Conservation (phyloP, 2,329 filamentous ascomycete genomes). For the Ophiostoma perfectum region DNA sequence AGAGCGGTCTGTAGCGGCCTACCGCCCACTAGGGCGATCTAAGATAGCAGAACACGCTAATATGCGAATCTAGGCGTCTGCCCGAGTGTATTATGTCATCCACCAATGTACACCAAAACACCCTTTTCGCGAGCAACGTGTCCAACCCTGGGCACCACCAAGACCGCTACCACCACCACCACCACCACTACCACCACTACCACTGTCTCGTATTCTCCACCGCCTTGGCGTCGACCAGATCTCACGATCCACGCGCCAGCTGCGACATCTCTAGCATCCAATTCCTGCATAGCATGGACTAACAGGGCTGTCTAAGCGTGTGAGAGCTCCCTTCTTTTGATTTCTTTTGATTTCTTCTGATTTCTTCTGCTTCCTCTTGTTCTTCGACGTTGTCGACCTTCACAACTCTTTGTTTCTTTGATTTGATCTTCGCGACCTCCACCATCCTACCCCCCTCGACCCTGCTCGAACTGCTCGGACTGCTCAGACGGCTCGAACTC, state of each 20-base stretch:
- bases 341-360: too few relatives aligned
- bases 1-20: background rate
- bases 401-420: background rate
- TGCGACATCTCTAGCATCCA: constrained; percentile 13
- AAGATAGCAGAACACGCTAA: too few relatives aligned
- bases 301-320: constrained; percentile 12
- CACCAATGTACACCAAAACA: background rate
- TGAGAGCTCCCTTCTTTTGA: background rate
- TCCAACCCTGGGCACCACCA: constrained; percentile 19
- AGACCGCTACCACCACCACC: background rate
- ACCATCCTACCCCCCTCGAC: background rate
- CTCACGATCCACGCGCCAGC: constrained; percentile 9
- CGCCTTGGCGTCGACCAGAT: constrained; percentile 14
- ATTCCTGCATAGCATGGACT: constrained; percentile 19
- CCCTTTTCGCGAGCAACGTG: constrained; percentile 21
- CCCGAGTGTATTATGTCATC: background rate
- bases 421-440: background rate
- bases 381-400: background rate
- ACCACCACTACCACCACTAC: constrained; percentile 14
- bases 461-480: too few relatives aligned
- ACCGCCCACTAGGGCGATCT: too few relatives aligned
- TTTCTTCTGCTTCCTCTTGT: background rate
- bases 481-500: too few relatives aligned
- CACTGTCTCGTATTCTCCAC: constrained; percentile 3
- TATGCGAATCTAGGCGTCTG: background rate